Evolutionary conservation across 371 early-diverging fungal genomes (phyloP).

Genomic region (Apophysomyces variabilis): DNA sequence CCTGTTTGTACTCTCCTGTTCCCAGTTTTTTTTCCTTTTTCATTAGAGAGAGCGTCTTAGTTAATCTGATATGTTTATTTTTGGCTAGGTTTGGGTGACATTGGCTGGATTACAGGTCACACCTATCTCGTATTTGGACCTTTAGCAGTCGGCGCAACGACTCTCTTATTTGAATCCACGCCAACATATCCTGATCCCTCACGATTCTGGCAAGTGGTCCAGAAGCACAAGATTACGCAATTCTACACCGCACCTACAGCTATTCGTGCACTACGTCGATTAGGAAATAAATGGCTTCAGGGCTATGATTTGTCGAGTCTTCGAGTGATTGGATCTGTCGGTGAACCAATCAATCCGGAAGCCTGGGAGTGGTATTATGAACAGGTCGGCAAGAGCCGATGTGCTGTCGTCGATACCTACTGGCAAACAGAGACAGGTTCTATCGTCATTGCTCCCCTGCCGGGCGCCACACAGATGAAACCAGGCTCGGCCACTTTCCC

Average conservation of each 20-base stretch:
- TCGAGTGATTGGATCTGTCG: constrained; percentile 94
- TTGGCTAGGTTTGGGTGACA: constrained; percentile 59
- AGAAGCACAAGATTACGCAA: constrained; percentile 90
- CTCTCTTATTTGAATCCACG: constrained; percentile 91
- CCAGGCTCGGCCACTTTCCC: constrained; percentile 97
- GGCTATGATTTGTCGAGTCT: constrained; percentile 78
- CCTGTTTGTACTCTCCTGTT: too few relatives aligned
- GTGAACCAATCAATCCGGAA: constrained; percentile 98
- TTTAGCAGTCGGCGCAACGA: constrained; percentile 86
- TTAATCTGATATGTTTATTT: neutral
- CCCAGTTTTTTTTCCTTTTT: neutral
- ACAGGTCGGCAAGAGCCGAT: constrained; percentile 85
- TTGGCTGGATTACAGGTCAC: constrained; percentile 85
- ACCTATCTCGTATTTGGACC: constrained; percentile 97
- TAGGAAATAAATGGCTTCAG: constrained; percentile 85
- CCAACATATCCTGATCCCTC: constrained; percentile 87
- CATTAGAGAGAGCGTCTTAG: neutral
- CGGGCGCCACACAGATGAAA: constrained; percentile 85
- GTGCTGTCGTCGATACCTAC: constrained; percentile 96
- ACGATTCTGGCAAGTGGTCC: constrained; percentile 86
- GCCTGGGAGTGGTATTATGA: constrained; percentile 97
- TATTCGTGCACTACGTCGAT: constrained; percentile 89
- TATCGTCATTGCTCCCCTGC: constrained; percentile 90
- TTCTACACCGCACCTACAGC: constrained; percentile 99
- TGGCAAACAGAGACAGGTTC: constrained; percentile 98